phyloP scores from a whole-genome alignment of 129 eudicot genomes.

The Erigeron canadensis region DNA sequence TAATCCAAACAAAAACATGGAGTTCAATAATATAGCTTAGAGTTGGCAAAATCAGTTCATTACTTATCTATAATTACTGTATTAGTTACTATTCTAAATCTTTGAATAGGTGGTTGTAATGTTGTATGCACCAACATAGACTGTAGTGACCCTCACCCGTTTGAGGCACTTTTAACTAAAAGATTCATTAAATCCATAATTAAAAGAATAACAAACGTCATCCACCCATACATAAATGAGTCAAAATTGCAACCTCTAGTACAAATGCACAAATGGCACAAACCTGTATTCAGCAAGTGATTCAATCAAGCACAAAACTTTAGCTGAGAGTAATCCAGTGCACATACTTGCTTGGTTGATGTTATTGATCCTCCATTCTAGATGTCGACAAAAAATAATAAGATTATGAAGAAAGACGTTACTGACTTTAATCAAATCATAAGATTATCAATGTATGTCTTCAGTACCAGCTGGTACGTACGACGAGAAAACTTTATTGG shows the following conservation, averaged over 20 bases:
- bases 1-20: background rate
- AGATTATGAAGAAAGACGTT: background rate
- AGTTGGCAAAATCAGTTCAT: background rate
- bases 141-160: background rate
- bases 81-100: background rate
- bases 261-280: background rate
- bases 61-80: background rate
- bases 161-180: background rate
- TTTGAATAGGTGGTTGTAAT: background rate
- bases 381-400: slow-evolving; percentile 22
- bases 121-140: background rate
- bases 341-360: slow-evolving; percentile 35
- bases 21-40: background rate
- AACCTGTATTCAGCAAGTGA: slow-evolving; percentile 78
- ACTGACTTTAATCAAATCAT: background rate
- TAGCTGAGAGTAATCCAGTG: slow-evolving; percentile 53
- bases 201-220: background rate
- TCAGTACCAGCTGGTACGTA: slow-evolving; percentile 60
- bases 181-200: background rate
- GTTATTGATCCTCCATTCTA: slow-evolving; percentile 37
- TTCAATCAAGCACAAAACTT: slow-evolving; percentile 66
- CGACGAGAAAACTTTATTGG: slow-evolving; percentile 29
- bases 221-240: background rate
- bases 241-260: background rate
- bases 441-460: background rate